Conservation (phyloP, 2,329 filamentous ascomycete genomes). For the Diplocarpon rosae region DNA sequence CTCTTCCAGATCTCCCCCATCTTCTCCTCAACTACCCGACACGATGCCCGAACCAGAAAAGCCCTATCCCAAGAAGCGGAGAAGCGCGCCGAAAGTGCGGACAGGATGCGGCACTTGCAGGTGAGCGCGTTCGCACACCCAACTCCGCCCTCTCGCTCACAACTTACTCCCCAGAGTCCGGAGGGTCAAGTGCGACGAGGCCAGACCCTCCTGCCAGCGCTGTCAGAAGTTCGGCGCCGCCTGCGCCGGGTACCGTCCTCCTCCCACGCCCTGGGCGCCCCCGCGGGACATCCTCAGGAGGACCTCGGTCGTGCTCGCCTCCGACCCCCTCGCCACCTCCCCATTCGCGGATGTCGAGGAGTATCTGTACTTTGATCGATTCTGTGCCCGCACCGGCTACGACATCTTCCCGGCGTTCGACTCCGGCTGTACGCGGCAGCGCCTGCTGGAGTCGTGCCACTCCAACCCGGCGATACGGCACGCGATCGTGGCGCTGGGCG, state of each 20-base stretch:
- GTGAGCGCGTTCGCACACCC: background rate
- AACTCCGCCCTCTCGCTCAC: background rate
- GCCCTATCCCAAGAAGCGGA: background rate
- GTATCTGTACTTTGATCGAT: conserved; percentile 13
- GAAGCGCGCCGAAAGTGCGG: background rate
- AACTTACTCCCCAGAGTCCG: conserved; percentile 5
- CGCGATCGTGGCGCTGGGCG: conserved; percentile 16
- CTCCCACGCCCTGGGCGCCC: background rate
- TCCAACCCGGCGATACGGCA: conserved; percentile 13
- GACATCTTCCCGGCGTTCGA: conserved; percentile 14
- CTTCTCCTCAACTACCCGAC: too few species aligned
- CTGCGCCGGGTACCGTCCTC: conserved; percentile 11
- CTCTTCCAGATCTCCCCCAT: too few species aligned
- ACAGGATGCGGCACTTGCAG: background rate
- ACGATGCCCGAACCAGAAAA: too few species aligned
- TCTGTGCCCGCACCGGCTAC: conserved; percentile 10
- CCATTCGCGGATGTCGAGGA: conserved; percentile 11
- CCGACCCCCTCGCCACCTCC: conserved; percentile 2
- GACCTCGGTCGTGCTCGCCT: background rate
- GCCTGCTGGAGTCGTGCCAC: conserved; percentile 15
- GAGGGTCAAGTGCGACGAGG: conserved; percentile 18
- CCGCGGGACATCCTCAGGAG: conserved; percentile 3
- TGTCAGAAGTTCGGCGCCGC: conserved; percentile 12
- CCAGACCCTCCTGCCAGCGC: conserved; percentile 11
- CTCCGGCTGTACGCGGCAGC: conserved; percentile 9